phyloP scores from a whole-genome alignment of 106 monocot genomes.

The Triglochin maritima region DNA sequence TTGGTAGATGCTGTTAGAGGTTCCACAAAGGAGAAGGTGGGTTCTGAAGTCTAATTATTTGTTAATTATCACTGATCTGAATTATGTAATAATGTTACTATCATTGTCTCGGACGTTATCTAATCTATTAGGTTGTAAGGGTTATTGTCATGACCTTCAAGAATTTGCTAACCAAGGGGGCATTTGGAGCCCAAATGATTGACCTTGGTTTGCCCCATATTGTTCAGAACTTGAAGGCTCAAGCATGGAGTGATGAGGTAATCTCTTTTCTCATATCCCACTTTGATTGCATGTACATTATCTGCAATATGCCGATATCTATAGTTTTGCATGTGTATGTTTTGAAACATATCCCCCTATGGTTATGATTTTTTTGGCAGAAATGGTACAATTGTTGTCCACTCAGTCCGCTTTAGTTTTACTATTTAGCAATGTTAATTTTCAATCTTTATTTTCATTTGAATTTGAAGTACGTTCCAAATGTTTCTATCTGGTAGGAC shows the following conservation, averaged over 20 bases:
- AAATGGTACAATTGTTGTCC: too few species aligned
- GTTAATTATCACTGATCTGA: background rate
- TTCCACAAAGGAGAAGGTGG: constrained; percentile 94
- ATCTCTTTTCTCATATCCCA: constrained; percentile 5
- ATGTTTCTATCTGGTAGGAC: too few species aligned
- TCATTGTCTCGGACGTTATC: too few species aligned
- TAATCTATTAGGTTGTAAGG: constrained; percentile 66
- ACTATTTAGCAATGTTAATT: too few species aligned
- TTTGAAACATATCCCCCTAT: too few species aligned
- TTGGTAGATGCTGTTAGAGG: constrained; percentile 86
- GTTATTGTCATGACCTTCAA: constrained; percentile 77
- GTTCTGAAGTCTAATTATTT: background rate
- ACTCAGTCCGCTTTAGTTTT: too few species aligned
- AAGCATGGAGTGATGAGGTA: constrained; percentile 99
- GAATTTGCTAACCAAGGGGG: constrained; percentile 67
- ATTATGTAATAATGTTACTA: too few species aligned
- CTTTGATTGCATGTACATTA: background rate
- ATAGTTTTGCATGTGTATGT: too few species aligned
- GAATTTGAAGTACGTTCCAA: too few species aligned
- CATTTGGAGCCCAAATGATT: constrained; percentile 91
- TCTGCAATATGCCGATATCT: too few species aligned
- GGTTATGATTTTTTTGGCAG: too few species aligned
- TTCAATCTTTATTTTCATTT: too few species aligned
- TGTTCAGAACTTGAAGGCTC: constrained; percentile 77
- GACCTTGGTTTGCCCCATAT: constrained; percentile 89